Base-by-base conservation (phyloP, 805 yeast species). In the Tetrapisispora iriomotensis region DNA sequence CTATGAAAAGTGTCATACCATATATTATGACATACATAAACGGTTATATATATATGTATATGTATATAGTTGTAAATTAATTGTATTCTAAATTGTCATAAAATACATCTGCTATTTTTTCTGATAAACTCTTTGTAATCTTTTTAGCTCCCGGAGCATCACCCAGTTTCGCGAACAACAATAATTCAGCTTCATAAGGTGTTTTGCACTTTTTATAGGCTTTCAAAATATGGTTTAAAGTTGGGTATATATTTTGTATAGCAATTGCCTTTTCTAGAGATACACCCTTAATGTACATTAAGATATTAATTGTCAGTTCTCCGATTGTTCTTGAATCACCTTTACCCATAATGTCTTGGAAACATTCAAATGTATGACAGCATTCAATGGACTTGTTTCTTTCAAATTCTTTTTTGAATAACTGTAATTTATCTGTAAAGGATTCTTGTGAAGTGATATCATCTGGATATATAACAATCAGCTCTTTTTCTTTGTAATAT, bases 231-330 rank as follows among this genome's bases (percentile, higher is more conserved):
- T 53, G 56, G 26, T 64, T 62, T 0, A 96, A 92, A 0, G 96
- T 88, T 2, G 77, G 75, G 53, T 68, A 92, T 30, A 68, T 56
- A 15, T 66, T 65, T 59, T 88, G 96, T 8, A 92, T 77, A 7
- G 75, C 75, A 8, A 76, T 54, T 0, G 98, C 98, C 54, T 83
- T 86, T 45, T 90, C 96, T 23, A 84, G 61, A 0, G 95, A 76
- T 1, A 92, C 68, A 0, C 97, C 98, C 44, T 74, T 71, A 2
- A 82, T 71, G 3, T 87, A 74, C 81, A 87, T 75, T 18, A 92
- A 68, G 79, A 86, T 77, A 33, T 74, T 67, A 2, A 86, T 62
- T 49, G 77, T 90, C 50, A 85, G 62, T 45, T 90, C 96, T 34
- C 75, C 76, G 0, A 85, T 75, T 0, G 95, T 82, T 51, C 72